Base-by-base conservation (phyloP, 768 basidiomycete species). In the Psilocybe cubensis region DNA sequence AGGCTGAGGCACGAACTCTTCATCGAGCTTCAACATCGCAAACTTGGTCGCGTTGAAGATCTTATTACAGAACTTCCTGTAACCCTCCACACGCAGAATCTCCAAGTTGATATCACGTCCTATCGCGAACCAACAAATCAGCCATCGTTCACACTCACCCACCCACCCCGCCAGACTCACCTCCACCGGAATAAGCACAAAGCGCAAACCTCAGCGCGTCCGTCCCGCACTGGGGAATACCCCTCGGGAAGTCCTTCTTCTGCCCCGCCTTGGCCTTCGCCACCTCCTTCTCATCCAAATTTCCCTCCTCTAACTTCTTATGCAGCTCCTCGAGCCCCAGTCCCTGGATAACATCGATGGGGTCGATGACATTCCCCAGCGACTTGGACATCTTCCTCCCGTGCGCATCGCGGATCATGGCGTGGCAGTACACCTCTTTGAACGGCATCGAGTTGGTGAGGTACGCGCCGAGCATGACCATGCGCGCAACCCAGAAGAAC, bases 401-500 rank as follows among this genome's bases (percentile, higher is more conserved):
- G 67, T 98, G 96, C 0, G 97, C 96, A 68, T 99, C 97, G 42
- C 97, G 93, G 66, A 99, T 89, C 95, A 99, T 97, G 20, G 96
- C 96, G 68, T 98, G 97, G 74, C 96, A 98, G 70, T 89, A 86
- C 8, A 98, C 96, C 74, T 99, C 96, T 46, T 85, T 80, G 83
- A 98, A 99, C 1, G 97, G 97, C 79, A 99, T 84, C 66, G 91
- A 73, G 24, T 83, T 95, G 0, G 97, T 99, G 44, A 98, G 85
- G 55, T 89, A 83, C 65, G 94, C 76, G 41, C 97, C 96, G 31
- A 98, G 86, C 67, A 99, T 76, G 47, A 92, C 96, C 96, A 98
- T 99, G 41, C 97, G 90, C 14, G 97, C 96, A 6, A 98, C 96
- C 97, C 97, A 99, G 85, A 98, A 98, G 83, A 96, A 96, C n/a